Base-by-base conservation (phyloP, 805 yeast genomes). In the Nakazawaea molendinolei region DNA sequence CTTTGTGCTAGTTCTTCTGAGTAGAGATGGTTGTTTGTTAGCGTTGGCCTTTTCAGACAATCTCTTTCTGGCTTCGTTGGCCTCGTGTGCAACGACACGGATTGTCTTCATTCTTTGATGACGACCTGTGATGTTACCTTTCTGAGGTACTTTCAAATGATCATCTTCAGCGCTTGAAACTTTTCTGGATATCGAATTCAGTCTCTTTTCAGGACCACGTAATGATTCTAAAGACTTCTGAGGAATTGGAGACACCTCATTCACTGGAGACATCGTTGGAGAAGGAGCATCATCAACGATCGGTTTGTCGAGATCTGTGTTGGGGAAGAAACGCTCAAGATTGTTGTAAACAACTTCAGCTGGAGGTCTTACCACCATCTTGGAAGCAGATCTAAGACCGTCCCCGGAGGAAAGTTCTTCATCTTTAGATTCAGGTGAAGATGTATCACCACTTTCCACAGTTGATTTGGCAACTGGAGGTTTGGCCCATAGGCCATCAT, bases 331-430 rank as follows among this genome's bases (percentile, higher is more conserved):
- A 50, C 75, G 74, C 47, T 92, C 99, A 43, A 92, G 70, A 49
- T 92, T 89, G 38, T 86, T 86, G 53, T 89, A 92, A 21, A 92
- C 81, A 28, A 85, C 94, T 51, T 90, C 97, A 1, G 95, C 82
- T 0, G 97, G 87, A 2, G 99, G 99, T 53, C 99, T 76, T 12
- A 92, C 80, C 6, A 81, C 78, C 86, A 60, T 44, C 3, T 49
- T 35, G 8, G 35, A 15, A 16, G 32, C 10, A 14, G 9, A 20
- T 12, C 13, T 21, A 12, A 10, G 14, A 9, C 23, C 15, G n/a
- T 31, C 31, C 13, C 17, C 12, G 6, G 38, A 34, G 24, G 24
- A 22, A 22, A 22, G 8, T 12, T 22, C 23, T n/a, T 5, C 10
- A 14, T 28, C 16, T 25, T 13, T 4, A 19, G 20, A 4, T 5